Base-by-base conservation (phyloP, 208 protist species). In the Leishmania braziliensis region DNA sequence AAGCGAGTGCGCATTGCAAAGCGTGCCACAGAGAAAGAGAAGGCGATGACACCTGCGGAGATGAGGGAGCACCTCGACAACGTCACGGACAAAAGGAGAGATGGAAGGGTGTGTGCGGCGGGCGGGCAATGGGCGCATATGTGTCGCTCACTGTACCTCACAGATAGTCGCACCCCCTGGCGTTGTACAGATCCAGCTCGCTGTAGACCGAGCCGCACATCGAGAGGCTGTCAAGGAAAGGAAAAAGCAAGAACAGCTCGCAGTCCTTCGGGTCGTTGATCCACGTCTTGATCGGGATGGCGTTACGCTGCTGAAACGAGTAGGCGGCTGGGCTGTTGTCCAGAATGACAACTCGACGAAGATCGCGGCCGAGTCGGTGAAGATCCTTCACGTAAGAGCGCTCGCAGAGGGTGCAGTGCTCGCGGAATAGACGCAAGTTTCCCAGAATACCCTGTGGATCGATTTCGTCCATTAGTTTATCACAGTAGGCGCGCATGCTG, bases 231-330 rank as follows among this genome's bases (percentile, higher is more conserved):
- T 81, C 85, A 5, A 95, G 84, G 3, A 92, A 66, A 10, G 89
- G 87, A 43, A 93, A 75, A n/a, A 95, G 69, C 2, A 87, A 79
- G 9, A 88, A 82, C 3, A 95, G 84, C 51, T 86, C 90, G 8
- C 56, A n/a, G 71, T 96, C 91, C 53, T 83, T 62, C 36, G 83
- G 74, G 58, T 95, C 89, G 26, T 86, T 90, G 66, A 93, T 91
- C 88, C 89, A 95, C 18, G 86, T 91, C 29, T 60, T 83, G 39
- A 94, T 93, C 0, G 91, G 90, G 54, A 96, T 90, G 9, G 84
- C 88, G 76, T 96, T 96, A 20, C 91, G 86, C 51, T 88, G 92
- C 84, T 95, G 91, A 78, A 94, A 95, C 23, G 92, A 72, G 81
- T 94, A 95, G 4, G 89, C 83, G 8, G 81, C 80, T 3, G 89